Evolutionary conservation across 495 filamentous ascomycete species (phyloP).

Genomic region (Tuber borchii): DNA sequence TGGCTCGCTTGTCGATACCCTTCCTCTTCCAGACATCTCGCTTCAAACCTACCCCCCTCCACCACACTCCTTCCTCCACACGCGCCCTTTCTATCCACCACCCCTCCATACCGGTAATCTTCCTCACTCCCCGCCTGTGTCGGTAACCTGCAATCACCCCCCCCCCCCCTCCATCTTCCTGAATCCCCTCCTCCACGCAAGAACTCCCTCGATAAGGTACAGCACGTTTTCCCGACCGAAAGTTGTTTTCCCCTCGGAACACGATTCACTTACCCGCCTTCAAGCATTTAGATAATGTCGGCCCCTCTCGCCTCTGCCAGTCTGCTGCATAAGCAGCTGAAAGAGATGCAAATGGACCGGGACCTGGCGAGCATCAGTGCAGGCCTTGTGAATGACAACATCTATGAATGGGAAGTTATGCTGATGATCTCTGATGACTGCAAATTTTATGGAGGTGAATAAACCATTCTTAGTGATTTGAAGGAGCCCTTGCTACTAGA

Average conservation of each 20-base stretch:
- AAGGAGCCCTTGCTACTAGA: background rate
- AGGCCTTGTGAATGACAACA: conserved; percentile 76
- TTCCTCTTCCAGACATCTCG: background rate
- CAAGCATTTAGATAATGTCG: conserved; percentile 29
- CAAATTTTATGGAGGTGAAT: conserved; percentile 78
- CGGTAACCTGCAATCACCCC: conserved; percentile 23
- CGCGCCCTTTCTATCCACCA: background rate
- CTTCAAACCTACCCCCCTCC: background rate
- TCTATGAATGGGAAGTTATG: conserved; percentile 99
- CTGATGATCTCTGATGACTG: conserved; percentile 97
- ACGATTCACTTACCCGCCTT: conserved; percentile 7
- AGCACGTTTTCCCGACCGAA: background rate
- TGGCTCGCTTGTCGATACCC: background rate
- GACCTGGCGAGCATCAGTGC: conserved; percentile 91
- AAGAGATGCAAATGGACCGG: conserved; percentile 85
- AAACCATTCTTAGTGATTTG: conserved; percentile 12
- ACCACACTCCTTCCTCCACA: background rate
- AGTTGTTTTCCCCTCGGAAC: conserved; percentile 20
- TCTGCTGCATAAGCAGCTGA: conserved; percentile 59
- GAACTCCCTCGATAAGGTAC: background rate
- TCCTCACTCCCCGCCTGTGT: conserved; percentile 31
- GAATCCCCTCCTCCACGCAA: conserved; percentile 11
- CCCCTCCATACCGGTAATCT: background rate
- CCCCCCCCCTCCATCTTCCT: conserved; percentile 15
- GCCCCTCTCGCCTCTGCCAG: conserved; percentile 35